phyloP scores from a whole-genome alignment of 176 grass and related monocot genomes.

The Stipa capillata region DNA sequence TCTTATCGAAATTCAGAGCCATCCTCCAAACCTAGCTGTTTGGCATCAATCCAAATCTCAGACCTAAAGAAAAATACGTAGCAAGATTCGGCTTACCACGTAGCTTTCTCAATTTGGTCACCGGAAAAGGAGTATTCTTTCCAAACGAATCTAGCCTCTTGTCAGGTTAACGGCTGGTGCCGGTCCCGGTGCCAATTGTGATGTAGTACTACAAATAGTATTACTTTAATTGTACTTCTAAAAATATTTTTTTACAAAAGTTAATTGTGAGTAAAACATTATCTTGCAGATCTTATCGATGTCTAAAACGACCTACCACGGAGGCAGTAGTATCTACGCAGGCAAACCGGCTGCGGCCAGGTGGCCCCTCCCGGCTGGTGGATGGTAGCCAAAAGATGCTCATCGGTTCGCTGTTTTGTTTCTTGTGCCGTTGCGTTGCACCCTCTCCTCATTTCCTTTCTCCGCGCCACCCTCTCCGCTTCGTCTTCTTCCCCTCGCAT shows the following conservation, averaged over 20 bases:
- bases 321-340: too few species aligned
- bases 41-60: not conserved
- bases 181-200: too few species aligned
- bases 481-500: conserved; percentile 18
- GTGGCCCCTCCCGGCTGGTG: conserved; percentile 6
- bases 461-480: conserved; percentile 23
- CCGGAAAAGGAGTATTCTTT: not conserved
- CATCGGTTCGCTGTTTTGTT: not conserved
- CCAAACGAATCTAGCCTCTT: not conserved
- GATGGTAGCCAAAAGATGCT: not conserved
- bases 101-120: not conserved
- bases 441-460: too few species aligned
- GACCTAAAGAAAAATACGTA: not conserved
- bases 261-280: too few species aligned
- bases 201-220: too few species aligned
- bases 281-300: too few species aligned
- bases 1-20: not conserved
- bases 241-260: too few species aligned
- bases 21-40: not conserved
- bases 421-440: conserved; percentile 2
- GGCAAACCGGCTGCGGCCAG: too few species aligned
- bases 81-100: not conserved
- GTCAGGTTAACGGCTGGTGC: not conserved
- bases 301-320: too few species aligned
- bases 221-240: too few species aligned